These are phyloP conservation scores for Heteromeles arbutifolia DNA, from an alignment of 306 rosid genomes.

Conservation along the genomic window DNA sequence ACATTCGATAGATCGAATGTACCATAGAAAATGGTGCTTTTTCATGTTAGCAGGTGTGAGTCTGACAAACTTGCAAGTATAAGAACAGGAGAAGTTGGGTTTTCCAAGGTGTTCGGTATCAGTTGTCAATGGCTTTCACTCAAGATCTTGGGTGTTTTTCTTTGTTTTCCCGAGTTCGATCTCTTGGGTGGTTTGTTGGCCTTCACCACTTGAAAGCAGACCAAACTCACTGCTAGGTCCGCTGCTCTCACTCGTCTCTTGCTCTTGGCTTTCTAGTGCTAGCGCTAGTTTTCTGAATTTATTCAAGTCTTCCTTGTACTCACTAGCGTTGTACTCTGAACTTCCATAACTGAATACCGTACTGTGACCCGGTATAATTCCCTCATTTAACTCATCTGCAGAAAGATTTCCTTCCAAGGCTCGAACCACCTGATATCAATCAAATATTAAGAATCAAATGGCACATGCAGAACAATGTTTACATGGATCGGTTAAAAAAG, in stretches of 20 bases:
- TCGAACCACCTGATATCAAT: slow-evolving; percentile 29
- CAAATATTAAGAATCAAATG: neutral
- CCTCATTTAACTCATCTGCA: slow-evolving; percentile 26
- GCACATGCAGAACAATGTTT: neutral
- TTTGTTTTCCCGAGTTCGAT: slow-evolving; percentile 18
- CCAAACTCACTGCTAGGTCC: slow-evolving; percentile 18
- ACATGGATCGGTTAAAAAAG: neutral
- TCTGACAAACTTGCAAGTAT: neutral
- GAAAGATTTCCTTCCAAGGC: slow-evolving; percentile 36
- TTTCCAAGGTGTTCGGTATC: slow-evolving; percentile 11
- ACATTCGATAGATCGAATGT: neutral
- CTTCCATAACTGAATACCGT: slow-evolving; percentile 18
- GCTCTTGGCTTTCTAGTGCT: slow-evolving; percentile 29
- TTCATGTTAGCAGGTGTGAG: neutral
- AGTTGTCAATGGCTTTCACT: slow-evolving; percentile 12
- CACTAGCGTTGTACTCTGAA: slow-evolving; percentile 23
- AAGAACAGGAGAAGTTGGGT: neutral
- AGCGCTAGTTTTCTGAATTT: slow-evolving; percentile 25
- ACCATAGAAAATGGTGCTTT: neutral
- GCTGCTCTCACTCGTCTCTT: slow-evolving; percentile 12
- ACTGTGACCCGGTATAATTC: slow-evolving; percentile 28
- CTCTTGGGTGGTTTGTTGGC: slow-evolving; percentile 34
- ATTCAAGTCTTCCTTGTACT: slow-evolving; percentile 43
- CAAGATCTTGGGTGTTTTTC: slow-evolving; percentile 2
- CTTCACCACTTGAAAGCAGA: slow-evolving; percentile 20